These are phyloP conservation scores for Kwoniella botswanensis DNA, from an alignment of 768 basidiomycete genomes.

Conservation along the genomic window DNA sequence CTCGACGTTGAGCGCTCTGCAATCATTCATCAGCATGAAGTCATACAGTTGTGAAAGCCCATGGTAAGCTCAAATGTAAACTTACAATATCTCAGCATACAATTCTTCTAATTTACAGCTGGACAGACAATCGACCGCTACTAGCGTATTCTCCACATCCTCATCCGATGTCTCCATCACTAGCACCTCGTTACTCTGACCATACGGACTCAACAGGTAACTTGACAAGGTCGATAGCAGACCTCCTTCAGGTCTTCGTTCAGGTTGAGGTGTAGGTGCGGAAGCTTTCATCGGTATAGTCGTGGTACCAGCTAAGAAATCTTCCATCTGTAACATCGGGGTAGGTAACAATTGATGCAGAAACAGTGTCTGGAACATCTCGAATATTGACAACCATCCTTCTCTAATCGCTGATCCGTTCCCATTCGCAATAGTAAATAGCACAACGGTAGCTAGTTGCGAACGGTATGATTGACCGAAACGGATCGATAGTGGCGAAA, in stretches of 20 bases:
- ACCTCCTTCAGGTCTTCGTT: constrained; percentile 73
- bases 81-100: constrained; percentile 90
- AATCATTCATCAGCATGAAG: constrained; percentile 7
- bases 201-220: constrained; percentile 95
- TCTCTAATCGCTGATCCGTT: constrained; percentile 92
- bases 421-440: constrained; percentile 97
- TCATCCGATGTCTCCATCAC: constrained; percentile 83
- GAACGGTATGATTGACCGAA: constrained; percentile 96
- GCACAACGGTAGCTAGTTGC: constrained; percentile 92
- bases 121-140: constrained; percentile 91
- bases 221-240: constrained; percentile 90
- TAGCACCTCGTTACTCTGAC: constrained; percentile 71
- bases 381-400: constrained; percentile 97
- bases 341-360: constrained; percentile 87
- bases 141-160: constrained; percentile 91
- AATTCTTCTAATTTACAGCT: constrained; percentile 93
- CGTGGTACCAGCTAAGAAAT: constrained; percentile 92
- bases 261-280: constrained; percentile 66
- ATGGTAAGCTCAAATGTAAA: constrained; percentile 15
- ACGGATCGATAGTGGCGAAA: constrained; percentile 86
- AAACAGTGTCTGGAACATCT: constrained; percentile 97
- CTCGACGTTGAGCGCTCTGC: constrained; percentile 76
- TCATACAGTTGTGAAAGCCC: not conserved
- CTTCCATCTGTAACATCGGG: constrained; percentile 94
- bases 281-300: constrained; percentile 86